Base-by-base conservation (phyloP, 2,329 filamentous ascomycete species). In the Xylariaceae sp. region DNA sequence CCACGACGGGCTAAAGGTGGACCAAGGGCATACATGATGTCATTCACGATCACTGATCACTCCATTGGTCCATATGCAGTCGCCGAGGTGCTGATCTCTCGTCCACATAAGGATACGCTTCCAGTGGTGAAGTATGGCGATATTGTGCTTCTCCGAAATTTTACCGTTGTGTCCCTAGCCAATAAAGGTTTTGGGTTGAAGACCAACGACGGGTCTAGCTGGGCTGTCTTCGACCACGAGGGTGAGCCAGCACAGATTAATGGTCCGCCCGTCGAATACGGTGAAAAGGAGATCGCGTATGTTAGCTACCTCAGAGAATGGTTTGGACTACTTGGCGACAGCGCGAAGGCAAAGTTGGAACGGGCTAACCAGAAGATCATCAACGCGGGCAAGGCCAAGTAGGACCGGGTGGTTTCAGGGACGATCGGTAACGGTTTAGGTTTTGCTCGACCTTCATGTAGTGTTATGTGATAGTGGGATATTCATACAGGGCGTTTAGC, bases 191-290 rank as follows among this genome's bases (percentile, higher is more conserved):
- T 83, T 60, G 84, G 82, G 0, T 72, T 87, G 46, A 74, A 78
- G 44, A 79, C 78, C n/a, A 78, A 75, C n/a, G 81, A 82, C 40
- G 75, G 74, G 29, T 87, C 83, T 14, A 81, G 82, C 51, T 88
- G 86, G 82, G 85, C 83, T 2, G 83, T 88, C 3, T 87, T 85
- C 60, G 82, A 86, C 63, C 71, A 73, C 34, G 70, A 74, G 29
- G 64, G 64, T 28, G 71, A 71, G 48, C 71, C 79, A 39, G 74
- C 81, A 37, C 81, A 87, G 72, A 80, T 87, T 49, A 81, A 79
- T 58, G 85, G 85, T 0, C 82, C 84, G 50, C 84, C 84, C 0
- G 78, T 88, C 17, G 85, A 88, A 71, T 77, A 82, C 58, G 75
- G 75, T 24, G 73, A 77, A 12, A 73, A 71, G 24, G 85, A 87